Conservation (phyloP, 345 rosid genomes). For the Geranium brycei region DNA sequence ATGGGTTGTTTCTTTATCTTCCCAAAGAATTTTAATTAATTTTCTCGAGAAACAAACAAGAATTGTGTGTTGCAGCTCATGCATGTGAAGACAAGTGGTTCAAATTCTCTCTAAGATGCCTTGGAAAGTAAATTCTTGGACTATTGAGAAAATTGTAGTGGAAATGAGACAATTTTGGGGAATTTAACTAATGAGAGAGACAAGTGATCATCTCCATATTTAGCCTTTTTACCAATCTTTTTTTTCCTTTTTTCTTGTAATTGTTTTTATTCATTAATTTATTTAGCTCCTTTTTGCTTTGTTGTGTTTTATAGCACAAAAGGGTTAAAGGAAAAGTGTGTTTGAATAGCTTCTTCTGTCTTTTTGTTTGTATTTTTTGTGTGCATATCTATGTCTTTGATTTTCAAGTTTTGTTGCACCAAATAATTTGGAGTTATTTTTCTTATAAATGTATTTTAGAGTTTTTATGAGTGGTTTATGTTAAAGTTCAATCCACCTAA, state of each 20-base stretch:
- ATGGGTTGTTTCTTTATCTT: constrained; percentile 5
- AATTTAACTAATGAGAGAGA: constrained; percentile 5
- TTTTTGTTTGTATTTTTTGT: no score
- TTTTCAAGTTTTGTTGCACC: no score
- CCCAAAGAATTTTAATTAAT: constrained; percentile 6
- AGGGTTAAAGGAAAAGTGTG: not conserved
- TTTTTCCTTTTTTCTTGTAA: no score
- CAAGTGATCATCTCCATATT: not conserved
- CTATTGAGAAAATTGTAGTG: constrained; percentile 5
- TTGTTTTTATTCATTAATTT: not conserved
- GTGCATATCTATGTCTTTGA: no score
- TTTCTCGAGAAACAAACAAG: not conserved
- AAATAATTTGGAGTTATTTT: no score
- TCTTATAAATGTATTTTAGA: no score
- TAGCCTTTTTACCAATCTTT: not conserved
- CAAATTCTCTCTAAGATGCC: constrained; percentile 24
- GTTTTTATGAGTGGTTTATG: no score
- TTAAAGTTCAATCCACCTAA: no score
- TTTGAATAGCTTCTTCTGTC: no score
- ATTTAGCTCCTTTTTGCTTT: not conserved
- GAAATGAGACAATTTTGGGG: constrained; percentile 7
- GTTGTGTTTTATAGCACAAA: not conserved
- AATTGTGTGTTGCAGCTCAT: not conserved
- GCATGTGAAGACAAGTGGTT: constrained; percentile 17
- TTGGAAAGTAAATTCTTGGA: constrained; percentile 34